These are phyloP conservation scores for Astrothelium subdiscretum DNA, from an alignment of 495 filamentous ascomycete genomes.

Conservation along the genomic window DNA sequence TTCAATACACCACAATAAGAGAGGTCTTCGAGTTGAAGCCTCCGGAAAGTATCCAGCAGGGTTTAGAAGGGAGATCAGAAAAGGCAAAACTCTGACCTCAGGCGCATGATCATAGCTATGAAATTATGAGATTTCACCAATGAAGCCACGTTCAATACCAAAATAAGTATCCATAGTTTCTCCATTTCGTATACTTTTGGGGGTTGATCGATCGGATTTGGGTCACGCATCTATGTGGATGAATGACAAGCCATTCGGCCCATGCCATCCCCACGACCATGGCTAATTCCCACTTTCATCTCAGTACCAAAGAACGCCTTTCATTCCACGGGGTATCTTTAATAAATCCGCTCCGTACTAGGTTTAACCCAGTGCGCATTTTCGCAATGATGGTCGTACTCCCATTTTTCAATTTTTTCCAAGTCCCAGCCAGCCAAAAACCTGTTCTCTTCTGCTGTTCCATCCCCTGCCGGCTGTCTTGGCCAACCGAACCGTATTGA, in stretches of 20 bases:
- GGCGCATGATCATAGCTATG: background rate
- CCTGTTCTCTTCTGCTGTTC: constrained; percentile 2
- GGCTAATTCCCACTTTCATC: too few species aligned
- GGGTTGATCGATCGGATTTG: too few species aligned
- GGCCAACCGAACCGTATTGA: background rate
- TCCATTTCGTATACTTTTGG: too few species aligned
- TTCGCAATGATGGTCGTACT: constrained; percentile 3
- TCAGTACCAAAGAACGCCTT: background rate
- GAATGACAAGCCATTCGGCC: too few species aligned
- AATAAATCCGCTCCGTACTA: constrained; percentile 7
- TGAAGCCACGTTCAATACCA: background rate
- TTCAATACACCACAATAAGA: constrained; percentile 40
- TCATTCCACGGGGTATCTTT: background rate
- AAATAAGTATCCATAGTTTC: background rate
- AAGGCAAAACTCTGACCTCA: background rate
- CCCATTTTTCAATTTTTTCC: constrained; percentile 9
- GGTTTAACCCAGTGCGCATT: constrained; percentile 10
- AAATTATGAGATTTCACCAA: background rate
- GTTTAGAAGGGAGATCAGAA: background rate
- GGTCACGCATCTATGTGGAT: too few species aligned
- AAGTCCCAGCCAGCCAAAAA: constrained; percentile 12
- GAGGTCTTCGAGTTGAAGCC: constrained; percentile 41
- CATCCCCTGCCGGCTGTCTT: background rate
- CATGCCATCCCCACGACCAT: too few species aligned
- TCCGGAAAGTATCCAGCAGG: background rate